These are phyloP conservation scores for Salix suchowensis DNA, from an alignment of 345 rosid genomes.

Conservation along the genomic window DNA sequence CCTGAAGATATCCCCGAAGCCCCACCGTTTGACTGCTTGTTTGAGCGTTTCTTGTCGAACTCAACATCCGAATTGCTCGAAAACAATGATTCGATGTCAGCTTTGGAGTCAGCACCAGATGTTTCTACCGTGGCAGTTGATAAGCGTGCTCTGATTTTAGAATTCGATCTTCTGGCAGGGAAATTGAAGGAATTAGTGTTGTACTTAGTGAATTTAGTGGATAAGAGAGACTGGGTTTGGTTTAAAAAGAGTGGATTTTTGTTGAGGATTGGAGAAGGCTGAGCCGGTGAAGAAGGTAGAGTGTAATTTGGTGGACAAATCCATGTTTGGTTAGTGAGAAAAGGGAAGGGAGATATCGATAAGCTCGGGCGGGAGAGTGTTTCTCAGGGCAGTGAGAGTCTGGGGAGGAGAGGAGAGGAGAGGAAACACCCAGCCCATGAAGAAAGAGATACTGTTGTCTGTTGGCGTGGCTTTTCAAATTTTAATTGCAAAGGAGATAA, in stretches of 20 bases:
- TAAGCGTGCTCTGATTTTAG: conserved; percentile 32
- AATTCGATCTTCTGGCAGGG: conserved; percentile 17
- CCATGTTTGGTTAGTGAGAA: background rate
- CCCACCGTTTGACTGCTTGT: conserved; percentile 38
- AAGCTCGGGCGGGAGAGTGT: background rate
- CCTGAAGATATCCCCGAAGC: conserved; percentile 88
- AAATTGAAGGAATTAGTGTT: background rate
- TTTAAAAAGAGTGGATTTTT: background rate
- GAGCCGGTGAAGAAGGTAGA: background rate
- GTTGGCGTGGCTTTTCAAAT: background rate
- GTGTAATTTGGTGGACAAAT: background rate
- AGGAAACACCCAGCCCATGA: background rate
- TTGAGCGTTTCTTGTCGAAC: conserved; percentile 32
- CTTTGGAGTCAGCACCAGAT: conserved; percentile 33
- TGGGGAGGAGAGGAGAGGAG: background rate
- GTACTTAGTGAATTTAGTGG: background rate
- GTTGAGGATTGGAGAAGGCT: background rate
- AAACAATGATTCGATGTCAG: conserved; percentile 71
- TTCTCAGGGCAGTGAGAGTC: background rate
- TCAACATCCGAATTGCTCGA: conserved; percentile 33
- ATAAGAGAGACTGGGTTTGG: background rate
- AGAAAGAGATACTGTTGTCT: background rate
- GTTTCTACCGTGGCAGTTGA: conserved; percentile 57
- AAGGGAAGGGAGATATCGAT: background rate
- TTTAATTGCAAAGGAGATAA: background rate